Conservation (phyloP, 2,329 filamentous ascomycete genomes). For the Colletotrichum sp. region DNA sequence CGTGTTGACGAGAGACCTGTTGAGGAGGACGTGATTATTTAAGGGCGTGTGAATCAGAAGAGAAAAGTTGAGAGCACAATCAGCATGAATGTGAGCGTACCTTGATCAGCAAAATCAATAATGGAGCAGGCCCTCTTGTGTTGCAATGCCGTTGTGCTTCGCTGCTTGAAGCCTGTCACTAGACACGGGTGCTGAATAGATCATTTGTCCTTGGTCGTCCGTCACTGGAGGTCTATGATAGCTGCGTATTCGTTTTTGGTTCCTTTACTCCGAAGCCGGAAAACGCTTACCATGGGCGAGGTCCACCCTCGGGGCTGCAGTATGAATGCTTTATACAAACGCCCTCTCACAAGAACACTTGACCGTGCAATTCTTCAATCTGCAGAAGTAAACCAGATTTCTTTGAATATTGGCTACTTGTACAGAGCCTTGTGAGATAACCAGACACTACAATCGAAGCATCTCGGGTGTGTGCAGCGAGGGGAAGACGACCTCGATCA, state of each 20-base stretch:
- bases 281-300: neutral
- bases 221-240: neutral
- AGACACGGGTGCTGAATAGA: neutral
- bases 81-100: no score
- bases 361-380: no score
- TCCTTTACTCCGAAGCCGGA: accelerated
- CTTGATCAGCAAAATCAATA: neutral
- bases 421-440: neutral
- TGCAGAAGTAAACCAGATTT: neutral
- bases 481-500: neutral
- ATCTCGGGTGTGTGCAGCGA: accelerated
- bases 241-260: neutral
- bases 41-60: neutral
- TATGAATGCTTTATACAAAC: accelerated
- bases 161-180: neutral
- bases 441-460: accelerated
- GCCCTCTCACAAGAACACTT: neutral
- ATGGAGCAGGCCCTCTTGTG: neutral
- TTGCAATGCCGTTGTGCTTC: neutral
- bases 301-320: accelerated
- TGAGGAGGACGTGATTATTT: accelerated
- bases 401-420: accelerated
- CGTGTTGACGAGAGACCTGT: neutral
- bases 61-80: neutral
- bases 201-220: neutral